Conservation (phyloP, 495 filamentous ascomycete genomes). For the Oleoguttula mirabilis region DNA sequence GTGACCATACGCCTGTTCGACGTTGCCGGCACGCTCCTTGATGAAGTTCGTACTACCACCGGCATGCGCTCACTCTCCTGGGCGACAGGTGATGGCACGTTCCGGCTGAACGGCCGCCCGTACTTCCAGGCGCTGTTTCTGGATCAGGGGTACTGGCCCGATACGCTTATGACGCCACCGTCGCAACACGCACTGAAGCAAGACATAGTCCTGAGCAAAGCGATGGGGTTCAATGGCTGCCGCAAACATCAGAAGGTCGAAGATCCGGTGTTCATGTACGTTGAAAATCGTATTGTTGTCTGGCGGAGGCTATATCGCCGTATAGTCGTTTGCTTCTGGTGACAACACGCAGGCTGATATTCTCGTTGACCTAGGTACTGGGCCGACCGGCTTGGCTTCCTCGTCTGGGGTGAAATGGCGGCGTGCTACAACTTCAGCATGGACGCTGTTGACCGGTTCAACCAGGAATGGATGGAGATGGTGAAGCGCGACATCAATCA, state of each 20-base stretch:
- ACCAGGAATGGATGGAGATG: slow-evolving; percentile 44
- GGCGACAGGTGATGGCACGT: slow-evolving; percentile 16
- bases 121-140: slow-evolving; percentile 24
- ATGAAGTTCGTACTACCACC: slow-evolving; percentile 20
- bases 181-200: slow-evolving; percentile 12
- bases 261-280: slow-evolving; percentile 27
- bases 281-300: no score
- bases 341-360: no score
- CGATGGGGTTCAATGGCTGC: slow-evolving; percentile 25
- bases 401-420: slow-evolving; percentile 29
- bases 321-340: no score
- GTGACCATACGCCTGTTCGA: slow-evolving; percentile 19
- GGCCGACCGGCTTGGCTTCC: slow-evolving; percentile 27
- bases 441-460: slow-evolving; percentile 41
- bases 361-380: no score
- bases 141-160: slow-evolving; percentile 25
- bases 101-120: slow-evolving; percentile 19
- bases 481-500: slow-evolving; percentile 49
- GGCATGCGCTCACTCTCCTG: slow-evolving; percentile 23
- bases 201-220: slow-evolving; percentile 20
- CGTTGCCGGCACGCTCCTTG: slow-evolving; percentile 13
- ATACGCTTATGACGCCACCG: slow-evolving; percentile 23
- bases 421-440: slow-evolving; percentile 36
- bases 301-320: no score
- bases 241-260: slow-evolving; percentile 28